Evolutionary conservation across 768 basidiomycete species (phyloP), one percentile per base, ranked within the genome.

Genomic region (Clitopilus hobsonii): DNA sequence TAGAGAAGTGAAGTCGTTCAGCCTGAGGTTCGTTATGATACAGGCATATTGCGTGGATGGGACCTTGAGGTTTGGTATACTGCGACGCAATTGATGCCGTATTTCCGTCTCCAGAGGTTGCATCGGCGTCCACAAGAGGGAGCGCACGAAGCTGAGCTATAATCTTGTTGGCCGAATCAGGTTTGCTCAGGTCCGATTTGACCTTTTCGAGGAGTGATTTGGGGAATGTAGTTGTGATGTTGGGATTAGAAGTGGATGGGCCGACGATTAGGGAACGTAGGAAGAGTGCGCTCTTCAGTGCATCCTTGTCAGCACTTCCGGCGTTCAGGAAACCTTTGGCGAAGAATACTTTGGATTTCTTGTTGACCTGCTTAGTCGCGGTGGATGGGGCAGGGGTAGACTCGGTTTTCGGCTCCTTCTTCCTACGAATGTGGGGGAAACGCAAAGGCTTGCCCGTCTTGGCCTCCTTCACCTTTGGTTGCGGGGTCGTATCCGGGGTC

Each of bases 11-110:
- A n/a, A 77, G 72, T 25, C 74, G 67, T 11, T 88, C 74, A 27
- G 78, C 79, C 60, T 90, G 87, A 7, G 67, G 76, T 54, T 93
- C 91, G 1, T 81, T 65, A 59, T 76, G 74, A 25, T 74, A 76
- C 32, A 93, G 76, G 61, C 88, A 91, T 20, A 91, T 89, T 0
- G 89, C 91, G 61, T 86, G 90, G 26, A 92, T 89, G 22, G 89
- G 89, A 4, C 72, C 63, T 51, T 67, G 67, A 5, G 56, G 52
- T 50, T 36, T 36, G 32, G 32, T 36, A 23, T 27, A 27, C 30
- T 52, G 22, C 55, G 38, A 41, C 57, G 48, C 27, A 51, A 27
- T 48, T 51, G 29, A 36, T 23, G 60, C 36, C 8, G 56, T 50
- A 18, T 62, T 63, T 24, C 61, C 53, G 29, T 59, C 57, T 27